Evolutionary conservation across 768 basidiomycete species (phyloP), one percentile per base, ranked within the genome.

Genomic region (Mycena rebaudengoi): DNA sequence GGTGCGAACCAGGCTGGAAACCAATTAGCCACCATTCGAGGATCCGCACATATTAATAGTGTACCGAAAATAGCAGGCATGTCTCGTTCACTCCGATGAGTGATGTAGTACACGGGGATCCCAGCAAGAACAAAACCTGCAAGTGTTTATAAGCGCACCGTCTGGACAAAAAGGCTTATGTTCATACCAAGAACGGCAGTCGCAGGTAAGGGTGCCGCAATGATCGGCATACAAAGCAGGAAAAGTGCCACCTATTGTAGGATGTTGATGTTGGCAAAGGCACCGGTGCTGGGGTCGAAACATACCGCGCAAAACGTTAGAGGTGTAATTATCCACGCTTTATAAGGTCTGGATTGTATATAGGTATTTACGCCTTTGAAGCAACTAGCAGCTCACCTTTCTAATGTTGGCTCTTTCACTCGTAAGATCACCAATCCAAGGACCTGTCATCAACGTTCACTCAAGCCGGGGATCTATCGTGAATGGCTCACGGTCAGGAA

Each of bases 201-300:
- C 0, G 96, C 95, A 74, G 97, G 91, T 14, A 90, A 79, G 7
- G 97, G 97, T 21, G 96, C 96, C 4, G 97, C 97, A 59, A 96
- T 90, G 51, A 97, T 83, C 2, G 96, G 96, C 94, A 99, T 97
- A 70, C 90, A 91, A 11, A 99, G 80, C 53, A 99, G 82, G 78
- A 96, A 96, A 51, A 95, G 79, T 3, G 95, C 94, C 12, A 96
- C 91, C 92, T 94, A 60, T 12, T 30, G 52, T 50, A 53, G 32
- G 26, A 39, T 32, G 32, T 28, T n/a, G 67, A 62, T 45, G 56
- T 39, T 65, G 14, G 21, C 49, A 40, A 25, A 44, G n/a, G 28
- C 30, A 10, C n/a, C n/a, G n/a, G n/a, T n/a, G n/a, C n/a, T n/a
- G 62, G 29, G 32, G 45, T 65, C 60, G 20, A 50, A 4, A 81